Percentiles rank a stretch among this genome's conserved stretches.
Evolutionary conservation across 2,329 filamentous ascomycete genomes (phyloP).

Genomic region (Helotiales sp.): DNA sequence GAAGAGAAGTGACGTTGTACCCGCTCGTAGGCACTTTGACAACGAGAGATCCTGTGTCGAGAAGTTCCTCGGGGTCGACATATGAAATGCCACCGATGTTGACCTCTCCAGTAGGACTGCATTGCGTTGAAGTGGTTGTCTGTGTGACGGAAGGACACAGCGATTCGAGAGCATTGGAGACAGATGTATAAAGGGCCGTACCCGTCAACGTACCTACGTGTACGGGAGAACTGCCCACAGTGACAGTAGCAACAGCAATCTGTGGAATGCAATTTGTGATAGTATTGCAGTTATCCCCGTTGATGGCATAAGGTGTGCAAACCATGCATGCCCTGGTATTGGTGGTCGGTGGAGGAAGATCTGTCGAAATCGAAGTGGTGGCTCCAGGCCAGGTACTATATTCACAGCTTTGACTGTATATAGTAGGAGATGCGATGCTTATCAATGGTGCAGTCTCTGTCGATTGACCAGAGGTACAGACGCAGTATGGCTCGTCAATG

Average conservation of each 20-base stretch:
- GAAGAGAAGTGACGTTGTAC: conserved; percentile 5
- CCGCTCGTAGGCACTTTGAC: background rate
- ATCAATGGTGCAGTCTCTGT: background rate
- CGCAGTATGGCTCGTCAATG: background rate
- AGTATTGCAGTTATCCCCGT: conserved; percentile 4
- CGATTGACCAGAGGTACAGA: background rate
- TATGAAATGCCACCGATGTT: background rate
- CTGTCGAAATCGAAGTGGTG: conserved; percentile 1
- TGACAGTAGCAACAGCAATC: conserved; percentile 2
- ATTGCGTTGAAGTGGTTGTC: conserved; percentile 9
- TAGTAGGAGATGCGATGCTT: background rate
- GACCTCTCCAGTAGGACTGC: background rate
- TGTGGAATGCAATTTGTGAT: conserved; percentile 9
- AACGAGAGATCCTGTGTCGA: background rate
- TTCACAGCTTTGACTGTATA: background rate
- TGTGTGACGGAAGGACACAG: conserved; percentile 14
- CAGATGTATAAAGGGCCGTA: conserved; percentile 10
- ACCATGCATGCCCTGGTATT: conserved; percentile 4
- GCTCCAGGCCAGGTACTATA: conserved; percentile 6
- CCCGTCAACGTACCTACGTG: conserved; percentile 12
- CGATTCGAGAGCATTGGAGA: conserved; percentile 10
- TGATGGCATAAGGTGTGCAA: conserved; percentile 4
- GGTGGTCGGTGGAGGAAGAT: conserved; percentile 4
- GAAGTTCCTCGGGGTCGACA: background rate
- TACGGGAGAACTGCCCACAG: conserved; percentile 7